These are phyloP conservation scores for Tilletiopsis washingtonensis DNA, from an alignment of 1,284 basidiomycete species.

Conservation along the genomic window DNA sequence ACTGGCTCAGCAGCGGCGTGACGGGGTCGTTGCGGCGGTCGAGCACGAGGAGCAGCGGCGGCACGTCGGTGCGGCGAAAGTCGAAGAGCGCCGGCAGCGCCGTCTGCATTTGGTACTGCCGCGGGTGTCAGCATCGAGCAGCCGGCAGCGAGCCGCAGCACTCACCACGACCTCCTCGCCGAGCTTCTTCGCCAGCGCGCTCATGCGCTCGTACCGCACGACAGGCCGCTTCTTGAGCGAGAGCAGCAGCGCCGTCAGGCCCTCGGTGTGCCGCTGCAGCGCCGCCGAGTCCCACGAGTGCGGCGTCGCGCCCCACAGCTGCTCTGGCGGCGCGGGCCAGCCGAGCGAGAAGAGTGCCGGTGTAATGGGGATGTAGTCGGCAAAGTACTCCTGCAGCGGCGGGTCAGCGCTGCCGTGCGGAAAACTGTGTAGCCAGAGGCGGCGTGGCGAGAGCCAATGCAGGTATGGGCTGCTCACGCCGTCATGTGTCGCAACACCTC, in stretches of 20 bases:
- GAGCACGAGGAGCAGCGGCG: slow-evolving; percentile 52
- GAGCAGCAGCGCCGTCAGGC: slow-evolving; percentile 77
- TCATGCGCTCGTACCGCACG: slow-evolving; percentile 91
- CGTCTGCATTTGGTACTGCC: slow-evolving; percentile 47
- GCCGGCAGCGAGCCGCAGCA: too few species aligned
- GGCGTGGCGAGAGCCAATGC: too few species aligned
- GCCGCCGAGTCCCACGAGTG: slow-evolving; percentile 61
- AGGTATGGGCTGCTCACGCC: too few species aligned
- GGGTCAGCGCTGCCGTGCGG: slow-evolving; percentile 5
- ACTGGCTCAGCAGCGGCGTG: slow-evolving; percentile 91
- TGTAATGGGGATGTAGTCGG: slow-evolving; percentile 50
- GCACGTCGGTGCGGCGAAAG: slow-evolving; percentile 53
- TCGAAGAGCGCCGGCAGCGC: slow-evolving; percentile 50
- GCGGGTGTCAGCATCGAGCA: too few species aligned
- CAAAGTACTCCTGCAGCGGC: slow-evolving; percentile 27
- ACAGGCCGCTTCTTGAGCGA: slow-evolving; percentile 92
- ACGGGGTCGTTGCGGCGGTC: slow-evolving; percentile 96
- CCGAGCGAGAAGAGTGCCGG: slow-evolving; percentile 80
- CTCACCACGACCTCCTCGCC: slow-evolving; percentile 74
- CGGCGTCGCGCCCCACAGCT: slow-evolving; percentile 63
- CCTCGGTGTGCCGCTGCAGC: slow-evolving; percentile 69
- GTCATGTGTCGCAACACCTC: too few species aligned
- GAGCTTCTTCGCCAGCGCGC: slow-evolving; percentile 78
- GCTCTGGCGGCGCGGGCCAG: slow-evolving; percentile 42
- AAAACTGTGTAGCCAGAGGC: too few species aligned